Base-by-base conservation (phyloP, 345 rosid species). In the Cardamine occulta region DNA sequence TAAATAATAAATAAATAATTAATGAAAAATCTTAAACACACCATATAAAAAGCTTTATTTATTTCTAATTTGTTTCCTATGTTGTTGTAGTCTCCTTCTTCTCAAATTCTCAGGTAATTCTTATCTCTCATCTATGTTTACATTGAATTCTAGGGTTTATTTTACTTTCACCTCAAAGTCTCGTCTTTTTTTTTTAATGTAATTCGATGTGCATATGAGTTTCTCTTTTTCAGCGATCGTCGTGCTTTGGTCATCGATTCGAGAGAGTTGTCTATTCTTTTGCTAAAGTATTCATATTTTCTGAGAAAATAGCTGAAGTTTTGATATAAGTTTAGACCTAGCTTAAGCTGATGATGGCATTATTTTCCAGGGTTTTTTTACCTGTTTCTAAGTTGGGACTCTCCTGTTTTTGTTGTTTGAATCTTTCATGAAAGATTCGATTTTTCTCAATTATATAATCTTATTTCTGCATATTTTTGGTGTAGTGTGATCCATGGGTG, bases 401-500 rank as follows among this genome's bases (percentile, higher is more conserved):
- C 3, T 45, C 8, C n/a, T 72, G 29, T 29, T 58, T 58, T 5
- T 24, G 17, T 55, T 54, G 45, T 42, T 56, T 66, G 32, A 17
- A 49, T 49, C 15, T 35, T 67, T 35, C 49, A 35, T 52, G n/a
- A 59, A 32, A 58, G 31, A 59, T 18, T 10, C 28, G 28, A 18
- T 59, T 40, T 63, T 24, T 15, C 5, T 42, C 23, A 23, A 40
- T 6, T n/a, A 5, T 58, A 1, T 54, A 4, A 53, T 57, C 39
- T n/a, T 32, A 13, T 58, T 9, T 28, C 58, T 47, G 66, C 60
- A 57, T 47, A 74, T 8, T 10, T 32, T 12, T 44, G 1, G 61
- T 69, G 13, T 58, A 74, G 80, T 11, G 71, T 77, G 64, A 70
- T 1, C 11, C 0, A 89, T 89, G 97, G 92, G 85, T 74, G 53